Conservation (phyloP, 176 grass and related monocot genomes). For the Zoysia pacifica region DNA sequence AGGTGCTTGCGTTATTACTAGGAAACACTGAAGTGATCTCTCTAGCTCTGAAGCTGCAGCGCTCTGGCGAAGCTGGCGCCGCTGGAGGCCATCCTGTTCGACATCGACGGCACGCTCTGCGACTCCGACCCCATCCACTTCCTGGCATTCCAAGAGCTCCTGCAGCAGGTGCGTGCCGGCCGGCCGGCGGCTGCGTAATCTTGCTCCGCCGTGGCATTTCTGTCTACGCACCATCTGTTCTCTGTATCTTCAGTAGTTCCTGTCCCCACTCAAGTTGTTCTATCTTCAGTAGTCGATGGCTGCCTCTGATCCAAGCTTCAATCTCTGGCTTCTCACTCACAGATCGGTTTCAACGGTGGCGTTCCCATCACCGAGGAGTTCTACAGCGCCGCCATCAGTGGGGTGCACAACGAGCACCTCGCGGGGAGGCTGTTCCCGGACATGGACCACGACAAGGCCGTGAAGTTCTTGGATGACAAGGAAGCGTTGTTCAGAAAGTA, state of each 20-base stretch:
- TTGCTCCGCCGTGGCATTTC: not conserved
- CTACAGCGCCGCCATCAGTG: slow-evolving; percentile 65
- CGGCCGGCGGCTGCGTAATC: too few relatives aligned
- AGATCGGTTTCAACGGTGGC: slow-evolving; percentile 62
- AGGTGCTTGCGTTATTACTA: not conserved
- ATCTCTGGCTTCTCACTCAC: not conserved
- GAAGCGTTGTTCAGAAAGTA: slow-evolving; percentile 72
- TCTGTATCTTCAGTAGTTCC: too few relatives aligned
- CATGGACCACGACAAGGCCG: slow-evolving; percentile 57
- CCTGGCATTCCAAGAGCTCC: slow-evolving; percentile 61
- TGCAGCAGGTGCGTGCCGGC: slow-evolving; percentile 51
- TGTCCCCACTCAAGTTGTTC: too few relatives aligned
- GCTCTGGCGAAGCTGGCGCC: slow-evolving; percentile 56
- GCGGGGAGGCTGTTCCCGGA: slow-evolving; percentile 58
- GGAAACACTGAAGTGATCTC: not conserved
- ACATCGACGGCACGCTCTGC: slow-evolving; percentile 79
- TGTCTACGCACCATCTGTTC: not conserved
- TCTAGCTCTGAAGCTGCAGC: slow-evolving; percentile 28
- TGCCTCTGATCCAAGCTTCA: not conserved
- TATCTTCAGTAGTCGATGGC: not conserved
- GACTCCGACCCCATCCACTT: slow-evolving; percentile 92
- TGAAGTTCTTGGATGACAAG: slow-evolving; percentile 73
- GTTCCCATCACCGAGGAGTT: slow-evolving; percentile 79
- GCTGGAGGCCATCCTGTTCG: slow-evolving; percentile 72
- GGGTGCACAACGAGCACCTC: slow-evolving; percentile 68